Base-by-base conservation (phyloP, 345 rosid genomes). In the Aegle marmelos region DNA sequence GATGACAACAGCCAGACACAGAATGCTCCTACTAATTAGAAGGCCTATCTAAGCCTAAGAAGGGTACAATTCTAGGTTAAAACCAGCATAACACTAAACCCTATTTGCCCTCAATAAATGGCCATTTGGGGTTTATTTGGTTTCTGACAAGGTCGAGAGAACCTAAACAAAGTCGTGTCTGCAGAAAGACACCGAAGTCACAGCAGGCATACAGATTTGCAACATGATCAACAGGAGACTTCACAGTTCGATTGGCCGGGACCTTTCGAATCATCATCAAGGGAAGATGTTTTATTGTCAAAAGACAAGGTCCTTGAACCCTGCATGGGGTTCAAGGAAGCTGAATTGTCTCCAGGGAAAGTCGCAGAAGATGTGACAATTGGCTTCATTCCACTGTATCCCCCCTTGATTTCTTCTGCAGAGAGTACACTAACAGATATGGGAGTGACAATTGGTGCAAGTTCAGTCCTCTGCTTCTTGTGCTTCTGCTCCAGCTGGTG, bases 401-500 rank as follows among this genome's bases (percentile, higher is more conserved):
- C 78, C 31, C 79, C 85, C 73, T 81, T 86, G 63, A 85, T 60
- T 19, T 85, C 89, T 57, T 73, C 88, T 3, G 84, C 73, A 54
- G 89, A 58, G 60, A 80, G 34, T 22, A 85, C 68, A 31, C 80
- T 85, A 60, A 84, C 69, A 24, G 84, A 41, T 22, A 73, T 65
- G 34, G 87, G 87, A 36, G 90, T 85, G 53, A 86, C 74, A 13
- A 74, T 74, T 28, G 90, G 82, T 13, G 81, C 76, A 71, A 83
- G 75, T 70, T 79, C 85, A 11, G 79, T 82, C 79, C 79, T 82
- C 82, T 86, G 96, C 83, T 87, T 93, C 88, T 89, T 91, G 24
- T 88, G 90, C 83, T 88, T 90, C 48, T 87, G 93, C 66, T 88
- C 91, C 82, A 78, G 94, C 85, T 86, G 93, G 62, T 93, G 92